Percentiles rank a stretch among this genome's conserved stretches.
Evolutionary conservation across 805 yeast species (phyloP).

Genomic region (Kodamaea lidongshanica): DNA sequence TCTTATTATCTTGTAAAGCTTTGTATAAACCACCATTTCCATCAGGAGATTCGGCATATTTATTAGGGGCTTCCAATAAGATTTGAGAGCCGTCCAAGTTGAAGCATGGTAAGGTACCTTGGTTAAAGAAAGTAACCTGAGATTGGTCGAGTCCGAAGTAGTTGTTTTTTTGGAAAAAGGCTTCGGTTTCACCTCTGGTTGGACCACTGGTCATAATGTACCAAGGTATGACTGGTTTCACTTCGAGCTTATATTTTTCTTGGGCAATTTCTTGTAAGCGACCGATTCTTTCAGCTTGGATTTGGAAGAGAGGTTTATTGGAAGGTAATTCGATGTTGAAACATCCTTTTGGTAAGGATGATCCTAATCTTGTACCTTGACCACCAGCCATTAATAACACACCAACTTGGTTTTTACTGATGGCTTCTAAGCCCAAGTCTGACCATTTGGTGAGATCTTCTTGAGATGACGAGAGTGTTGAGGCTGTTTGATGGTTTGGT

Average conservation of each 20-base stretch:
- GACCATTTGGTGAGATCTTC: conserved; percentile 35
- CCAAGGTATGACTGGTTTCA: conserved; percentile 52
- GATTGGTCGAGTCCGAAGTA: conserved; percentile 63
- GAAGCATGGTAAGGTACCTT: conserved; percentile 92
- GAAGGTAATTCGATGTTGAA: conserved; percentile 83
- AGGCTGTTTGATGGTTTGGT: conserved; percentile 43
- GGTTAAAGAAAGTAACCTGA: conserved; percentile 80
- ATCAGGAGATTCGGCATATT: conserved; percentile 83
- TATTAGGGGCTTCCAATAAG: conserved; percentile 49
- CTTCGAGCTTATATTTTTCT: conserved; percentile 16
- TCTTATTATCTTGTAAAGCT: conserved; percentile 60
- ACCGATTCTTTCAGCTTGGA: conserved; percentile 82
- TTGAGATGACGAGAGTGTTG: conserved; percentile 39
- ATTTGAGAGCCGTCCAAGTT: conserved; percentile 62
- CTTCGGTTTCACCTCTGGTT: conserved; percentile 69
- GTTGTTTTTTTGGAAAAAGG: conserved; percentile 52
- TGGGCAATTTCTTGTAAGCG: conserved; percentile 56
- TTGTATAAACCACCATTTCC: conserved; percentile 97
- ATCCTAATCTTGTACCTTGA: conserved; percentile 94
- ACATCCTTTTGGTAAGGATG: conserved; percentile 89
- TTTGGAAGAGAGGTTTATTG: conserved; percentile 75
- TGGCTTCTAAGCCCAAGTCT: conserved; percentile 58
- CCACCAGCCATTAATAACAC: conserved; percentile 97
- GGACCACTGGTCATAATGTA: conserved; percentile 95
- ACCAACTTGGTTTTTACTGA: conserved; percentile 70